Percentiles rank a stretch among this genome's conserved stretches.
Evolutionary conservation across 805 yeast species (phyloP).

Genomic region (Cyberlindnera subsufficiens): DNA sequence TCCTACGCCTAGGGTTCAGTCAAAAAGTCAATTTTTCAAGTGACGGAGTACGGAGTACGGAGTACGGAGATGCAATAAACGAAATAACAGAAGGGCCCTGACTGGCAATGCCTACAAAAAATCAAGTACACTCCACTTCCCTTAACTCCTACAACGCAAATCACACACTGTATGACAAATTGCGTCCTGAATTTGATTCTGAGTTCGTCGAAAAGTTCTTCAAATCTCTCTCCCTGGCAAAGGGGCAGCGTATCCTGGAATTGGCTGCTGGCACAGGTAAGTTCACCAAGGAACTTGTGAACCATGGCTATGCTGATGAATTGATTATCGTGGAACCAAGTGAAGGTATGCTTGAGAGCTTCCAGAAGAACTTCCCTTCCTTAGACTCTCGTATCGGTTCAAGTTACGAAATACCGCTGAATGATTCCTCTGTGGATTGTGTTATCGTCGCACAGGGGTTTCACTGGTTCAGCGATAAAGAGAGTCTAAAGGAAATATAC

Average conservation of each 20-base stretch:
- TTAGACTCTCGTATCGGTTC: conserved; percentile 33
- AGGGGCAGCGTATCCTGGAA: conserved; percentile 33
- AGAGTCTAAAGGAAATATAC: conserved; percentile 41
- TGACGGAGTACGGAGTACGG: neutral
- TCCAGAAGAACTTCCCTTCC: conserved; percentile 40
- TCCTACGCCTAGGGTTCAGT: too few species aligned
- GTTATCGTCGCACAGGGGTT: conserved; percentile 56
- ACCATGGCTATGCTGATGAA: conserved; percentile 28
- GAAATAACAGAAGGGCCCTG: neutral
- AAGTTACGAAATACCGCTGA: conserved; percentile 41
- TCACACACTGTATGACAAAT: conserved; percentile 44
- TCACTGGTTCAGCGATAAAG: conserved; percentile 58
- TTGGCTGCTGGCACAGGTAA: conserved; percentile 64
- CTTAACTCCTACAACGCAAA: conserved; percentile 44
- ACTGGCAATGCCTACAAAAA: too few species aligned
- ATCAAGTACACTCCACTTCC: conserved; percentile 26
- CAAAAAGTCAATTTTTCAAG: too few species aligned
- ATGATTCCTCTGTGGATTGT: conserved; percentile 39
- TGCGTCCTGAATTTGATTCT: conserved; percentile 44
- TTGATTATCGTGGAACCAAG: conserved; percentile 50
- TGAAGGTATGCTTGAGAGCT: conserved; percentile 47
- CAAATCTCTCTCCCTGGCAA: conserved; percentile 28
- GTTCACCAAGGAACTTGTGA: conserved; percentile 42
- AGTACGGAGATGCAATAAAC: neutral
- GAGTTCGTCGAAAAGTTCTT: conserved; percentile 38